phyloP scores from a whole-genome alignment of 2,329 filamentous ascomycete species.

The Ambrosiella beaveri region DNA sequence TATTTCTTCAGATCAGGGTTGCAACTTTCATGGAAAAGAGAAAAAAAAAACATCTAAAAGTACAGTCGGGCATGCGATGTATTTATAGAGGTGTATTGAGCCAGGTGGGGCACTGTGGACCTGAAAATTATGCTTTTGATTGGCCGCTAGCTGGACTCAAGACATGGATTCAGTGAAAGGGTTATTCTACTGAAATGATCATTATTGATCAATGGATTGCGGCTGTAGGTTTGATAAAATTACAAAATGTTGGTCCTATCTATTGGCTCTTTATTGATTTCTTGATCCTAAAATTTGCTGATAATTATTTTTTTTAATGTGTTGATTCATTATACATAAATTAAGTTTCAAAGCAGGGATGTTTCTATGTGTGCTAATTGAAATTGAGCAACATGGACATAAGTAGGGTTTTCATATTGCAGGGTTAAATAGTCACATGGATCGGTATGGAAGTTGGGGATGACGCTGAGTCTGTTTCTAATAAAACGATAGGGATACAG shows the following conservation, averaged over 20 bases:
- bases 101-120: not conserved
- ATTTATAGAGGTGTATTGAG: constrained; percentile 4
- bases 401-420: not conserved
- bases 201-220: not conserved
- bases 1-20: constrained; percentile 33
- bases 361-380: too few species aligned
- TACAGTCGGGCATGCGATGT: not conserved
- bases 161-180: not conserved
- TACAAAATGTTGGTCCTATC: not conserved
- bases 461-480: not conserved
- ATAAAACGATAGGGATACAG: not conserved
- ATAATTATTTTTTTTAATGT: too few species aligned
- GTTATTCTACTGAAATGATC: not conserved
- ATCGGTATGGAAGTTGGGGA: not conserved
- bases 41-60: constrained; percentile 19
- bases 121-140: not conserved
- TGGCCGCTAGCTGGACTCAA: not conserved
- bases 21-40: constrained; percentile 34
- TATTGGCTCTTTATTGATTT: not conserved
- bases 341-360: too few species aligned
- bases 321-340: too few species aligned
- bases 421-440: not conserved
- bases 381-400: not conserved
- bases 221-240: not conserved
- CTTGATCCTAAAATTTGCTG: too few species aligned